Evolutionary conservation across 2,329 filamentous ascomycete genomes (phyloP), one percentile per base, ranked within the genome.

Genomic region (Microdochium bolleyi): DNA sequence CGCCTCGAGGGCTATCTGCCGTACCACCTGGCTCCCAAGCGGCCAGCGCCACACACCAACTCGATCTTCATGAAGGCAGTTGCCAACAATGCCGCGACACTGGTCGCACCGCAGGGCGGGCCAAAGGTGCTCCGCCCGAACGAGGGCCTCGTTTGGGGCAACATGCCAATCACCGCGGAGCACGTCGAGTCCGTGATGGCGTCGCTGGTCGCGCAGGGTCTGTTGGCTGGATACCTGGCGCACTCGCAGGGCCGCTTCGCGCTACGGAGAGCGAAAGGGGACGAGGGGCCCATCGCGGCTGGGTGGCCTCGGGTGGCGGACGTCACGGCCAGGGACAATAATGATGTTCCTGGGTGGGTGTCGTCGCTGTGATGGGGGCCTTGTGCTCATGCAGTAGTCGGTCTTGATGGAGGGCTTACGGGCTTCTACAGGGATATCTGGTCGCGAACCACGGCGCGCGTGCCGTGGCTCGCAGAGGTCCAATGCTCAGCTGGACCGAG

Each of bases 151-250:
- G 67, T 85, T n/a, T 82, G 78, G 70, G 85, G 85, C 19, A 86
- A 87, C 61, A 76, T 79, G 55, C 65, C 73, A 56, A 73, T 84
- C 32, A 76, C 81, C 38, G 69, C 80, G 34, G 71, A 80, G 14
- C 85, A 89, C 59, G 75, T 95, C n/a, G 90, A 96, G 69, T 83
- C 83, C 48, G 83, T 89, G 49, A 78, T 95, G 13, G 82, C 88
- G 0, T 85, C 85, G 11, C 78, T 96, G 13, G 80, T 95, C 21
- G 83, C 87, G 50, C 89, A 95, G 67, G 89, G 88, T 1, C 73
- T 96, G 24, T 76, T 96, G 64, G 84, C 86, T 59, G 92, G 92
- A 1, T 96, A 92, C 63, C 79, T 96, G 25, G 88, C 88, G 16
- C 89, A 95, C 62, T 80, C 80, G 24, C 83, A 85, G 62, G 79